Conservation (phyloP, 202 grass and related monocot species). For the Schoenoplectus tabernaemontani region DNA sequence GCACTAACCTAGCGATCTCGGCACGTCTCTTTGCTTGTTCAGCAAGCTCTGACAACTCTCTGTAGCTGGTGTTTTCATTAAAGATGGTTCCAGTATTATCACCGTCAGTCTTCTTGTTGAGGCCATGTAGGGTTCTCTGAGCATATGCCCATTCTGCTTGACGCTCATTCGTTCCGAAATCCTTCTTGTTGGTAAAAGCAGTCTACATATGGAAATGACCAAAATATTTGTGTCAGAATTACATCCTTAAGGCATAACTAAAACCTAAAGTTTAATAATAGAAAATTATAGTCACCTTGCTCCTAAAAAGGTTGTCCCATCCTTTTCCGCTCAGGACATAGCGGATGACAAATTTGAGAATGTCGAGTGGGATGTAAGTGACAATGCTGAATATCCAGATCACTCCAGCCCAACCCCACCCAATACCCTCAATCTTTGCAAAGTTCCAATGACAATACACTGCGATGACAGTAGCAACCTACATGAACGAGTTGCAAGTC, state of each 20-base stretch:
- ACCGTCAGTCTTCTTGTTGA: conserved; percentile 26
- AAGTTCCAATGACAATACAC: conserved; percentile 67
- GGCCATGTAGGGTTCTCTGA: conserved; percentile 56
- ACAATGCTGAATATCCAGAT: conserved; percentile 71
- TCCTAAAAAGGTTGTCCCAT: conserved; percentile 41
- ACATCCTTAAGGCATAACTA: neutral
- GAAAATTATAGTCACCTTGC: conserved; percentile 39
- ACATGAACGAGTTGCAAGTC: neutral
- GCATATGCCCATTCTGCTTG: conserved; percentile 54
- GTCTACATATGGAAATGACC: conserved; percentile 32
- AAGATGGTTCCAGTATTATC: conserved; percentile 19
- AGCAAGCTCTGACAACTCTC: conserved; percentile 46
- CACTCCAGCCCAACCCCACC: conserved; percentile 62
- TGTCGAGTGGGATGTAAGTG: conserved; percentile 82
- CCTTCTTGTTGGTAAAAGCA: conserved; percentile 54
- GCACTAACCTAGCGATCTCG: conserved; percentile 45
- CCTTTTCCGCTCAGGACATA: conserved; percentile 49
- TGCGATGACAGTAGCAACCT: conserved; percentile 61
- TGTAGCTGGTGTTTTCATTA: conserved; percentile 28
- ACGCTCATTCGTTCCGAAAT: conserved; percentile 48
- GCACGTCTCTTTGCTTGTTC: conserved; percentile 48
- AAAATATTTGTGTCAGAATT: neutral
- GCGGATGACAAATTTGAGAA: conserved; percentile 78
- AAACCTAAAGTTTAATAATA: neutral
- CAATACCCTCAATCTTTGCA: conserved; percentile 60